Base-by-base conservation (phyloP, 495 filamentous ascomycete species). In the Penicillium alfredii region DNA sequence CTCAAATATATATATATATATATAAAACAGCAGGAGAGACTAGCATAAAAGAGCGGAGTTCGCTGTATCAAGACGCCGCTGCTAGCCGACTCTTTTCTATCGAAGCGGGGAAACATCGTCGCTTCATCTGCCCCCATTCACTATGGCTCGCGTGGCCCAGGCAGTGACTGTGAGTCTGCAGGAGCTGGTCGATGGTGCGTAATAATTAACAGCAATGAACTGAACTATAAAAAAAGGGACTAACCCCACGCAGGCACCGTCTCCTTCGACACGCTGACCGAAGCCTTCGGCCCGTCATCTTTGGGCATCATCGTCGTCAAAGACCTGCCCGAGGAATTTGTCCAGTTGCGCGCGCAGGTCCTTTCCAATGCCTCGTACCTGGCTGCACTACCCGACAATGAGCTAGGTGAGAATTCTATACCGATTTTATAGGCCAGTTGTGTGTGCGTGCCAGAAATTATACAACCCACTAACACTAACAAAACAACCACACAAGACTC, bases 291-390 rank as follows among this genome's bases (percentile, higher is more conserved):
- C 2, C 87, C 92, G 1, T 76, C 81, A 3, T 97, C 93, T 0
- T 64, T 99, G 16, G 92, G 93, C 0, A 95, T 99, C 30, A 80
- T 99, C 25, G 65, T 97, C 8, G 90, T 99, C 11, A 86, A 82
- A 58, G 84, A 87, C 52, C 76, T 97, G 0, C 83, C 86, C 2
- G 13, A 66, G 3, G 66, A 79, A 39, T 99, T 92, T 49, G 53
- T 62, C 8, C 54, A 68, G 9, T 66, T 97, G 13, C 76, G 92
- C 20, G 71, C 73, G 29, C 72, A 77, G 28, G 70, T 94, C 14
- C 74, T 99, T 12, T 90, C 86, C 2, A 89, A 86, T 53, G 79
- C 89, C 6, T 94, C 88, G 0, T 88, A 88, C 52, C 74, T 99
- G 18, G 93, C 86, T 11, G 89, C 89, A 33, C 72, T 97, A 1